A percentile compares a stretch with the other conserved stretches of the same genome.
Conservation (phyloP, 2,329 filamentous ascomycete genomes). For the Curvularia hawaiiensis region DNA sequence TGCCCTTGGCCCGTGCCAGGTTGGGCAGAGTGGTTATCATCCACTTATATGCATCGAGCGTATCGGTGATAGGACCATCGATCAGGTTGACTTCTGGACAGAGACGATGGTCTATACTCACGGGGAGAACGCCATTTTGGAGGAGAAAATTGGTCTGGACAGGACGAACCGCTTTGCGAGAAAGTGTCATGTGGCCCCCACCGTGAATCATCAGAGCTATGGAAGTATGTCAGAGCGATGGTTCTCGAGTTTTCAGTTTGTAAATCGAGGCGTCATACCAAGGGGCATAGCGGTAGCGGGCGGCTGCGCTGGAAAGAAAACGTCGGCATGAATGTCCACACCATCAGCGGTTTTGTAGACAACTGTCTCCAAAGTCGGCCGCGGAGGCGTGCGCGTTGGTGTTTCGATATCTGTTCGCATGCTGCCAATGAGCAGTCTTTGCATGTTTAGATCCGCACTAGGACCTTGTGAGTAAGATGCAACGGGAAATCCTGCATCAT, state of each 20-base stretch:
- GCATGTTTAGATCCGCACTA: not conserved
- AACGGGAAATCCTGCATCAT: not conserved
- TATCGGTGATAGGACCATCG: slow-evolving; percentile 55
- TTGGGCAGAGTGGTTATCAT: not conserved
- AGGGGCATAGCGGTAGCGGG: slow-evolving; percentile 6
- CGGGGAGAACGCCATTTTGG: slow-evolving; percentile 49
- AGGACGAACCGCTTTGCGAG: slow-evolving; percentile 46
- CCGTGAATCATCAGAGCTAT: slow-evolving; percentile 54
- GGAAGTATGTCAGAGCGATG: slow-evolving; percentile 10
- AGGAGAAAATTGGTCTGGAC: slow-evolving; percentile 49
- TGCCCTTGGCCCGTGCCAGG: not conserved
- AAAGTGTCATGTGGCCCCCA: slow-evolving; percentile 51
- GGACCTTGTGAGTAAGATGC: slow-evolving; percentile 5
- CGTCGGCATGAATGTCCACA: slow-evolving; percentile 32
- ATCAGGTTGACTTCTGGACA: slow-evolving; percentile 55
- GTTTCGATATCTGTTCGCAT: slow-evolving; percentile 1
- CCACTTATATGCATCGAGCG: slow-evolving; percentile 38
- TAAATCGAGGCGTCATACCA: slow-evolving; percentile 3
- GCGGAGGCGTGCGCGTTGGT: not conserved
- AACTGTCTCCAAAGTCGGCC: slow-evolving; percentile 6
- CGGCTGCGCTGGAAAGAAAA: slow-evolving; percentile 37
- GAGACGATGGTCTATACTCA: slow-evolving; percentile 58
- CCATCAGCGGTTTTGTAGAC: slow-evolving; percentile 18
- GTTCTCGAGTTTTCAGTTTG: not conserved
- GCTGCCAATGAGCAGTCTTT: slow-evolving; percentile 7